Percentiles rank a stretch among this genome's conserved stretches.
phyloP scores from a whole-genome alignment of 106 monocot genomes.

The Dendrobium nobile region DNA sequence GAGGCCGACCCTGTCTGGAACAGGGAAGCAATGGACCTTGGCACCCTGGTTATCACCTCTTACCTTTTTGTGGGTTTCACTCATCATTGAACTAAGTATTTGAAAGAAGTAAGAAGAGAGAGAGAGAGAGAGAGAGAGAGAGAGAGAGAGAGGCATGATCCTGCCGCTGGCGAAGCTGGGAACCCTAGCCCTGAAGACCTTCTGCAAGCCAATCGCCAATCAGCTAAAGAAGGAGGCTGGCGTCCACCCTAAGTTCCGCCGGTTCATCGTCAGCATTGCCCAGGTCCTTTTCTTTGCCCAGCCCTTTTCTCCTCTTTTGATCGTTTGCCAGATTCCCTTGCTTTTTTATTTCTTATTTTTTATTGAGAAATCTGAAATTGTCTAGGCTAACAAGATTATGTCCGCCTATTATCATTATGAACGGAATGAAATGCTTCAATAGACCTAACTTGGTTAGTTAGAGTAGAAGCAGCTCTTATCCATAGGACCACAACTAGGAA shows the following conservation, averaged over 20 bases:
- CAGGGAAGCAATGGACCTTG: too few species aligned
- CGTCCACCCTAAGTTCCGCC: constrained; percentile 53
- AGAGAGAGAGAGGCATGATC: constrained; percentile 17
- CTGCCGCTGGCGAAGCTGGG: constrained; percentile 67
- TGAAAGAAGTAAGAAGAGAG: too few species aligned
- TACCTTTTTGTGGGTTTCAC: too few species aligned
- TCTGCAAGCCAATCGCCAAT: constrained; percentile 50
- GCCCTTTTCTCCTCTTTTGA: neutral
- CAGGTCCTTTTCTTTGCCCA: constrained; percentile 28
- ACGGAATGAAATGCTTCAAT: too few species aligned
- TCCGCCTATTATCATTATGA: neutral
- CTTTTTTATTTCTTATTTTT: neutral
- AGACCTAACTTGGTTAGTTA: too few species aligned
- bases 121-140: too few species aligned
- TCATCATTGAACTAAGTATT: too few species aligned
- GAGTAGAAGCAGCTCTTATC: too few species aligned
- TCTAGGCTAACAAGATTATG: neutral
- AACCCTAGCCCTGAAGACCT: constrained; percentile 46
- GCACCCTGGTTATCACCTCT: too few species aligned
- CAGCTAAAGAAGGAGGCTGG: constrained; percentile 61
- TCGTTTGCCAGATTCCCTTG: neutral
- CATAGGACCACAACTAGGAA: too few species aligned
- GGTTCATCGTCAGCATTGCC: constrained; percentile 50
- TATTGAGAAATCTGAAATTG: neutral
- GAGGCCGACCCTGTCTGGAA: too few species aligned